Evolutionary conservation across 2,329 filamentous ascomycete species (phyloP).

Genomic region (Colletotrichum sp.): DNA sequence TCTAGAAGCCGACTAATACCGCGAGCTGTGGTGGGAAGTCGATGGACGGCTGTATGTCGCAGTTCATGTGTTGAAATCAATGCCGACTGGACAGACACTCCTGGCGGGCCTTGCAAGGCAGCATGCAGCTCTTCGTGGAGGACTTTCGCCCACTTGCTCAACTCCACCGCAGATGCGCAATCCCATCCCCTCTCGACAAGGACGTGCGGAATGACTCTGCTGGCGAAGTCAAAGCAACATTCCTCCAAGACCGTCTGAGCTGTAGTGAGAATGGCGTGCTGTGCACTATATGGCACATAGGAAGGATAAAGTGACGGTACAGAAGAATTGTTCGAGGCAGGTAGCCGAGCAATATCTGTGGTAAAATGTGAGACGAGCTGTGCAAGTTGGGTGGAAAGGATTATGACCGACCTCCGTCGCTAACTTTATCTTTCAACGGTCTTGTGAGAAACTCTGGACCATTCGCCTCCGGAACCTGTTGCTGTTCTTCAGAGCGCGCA

Average conservation of each 20-base stretch:
- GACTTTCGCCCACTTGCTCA: slow-evolving; percentile 37
- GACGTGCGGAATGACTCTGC: slow-evolving; percentile 33
- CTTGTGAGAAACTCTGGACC: accelerated
- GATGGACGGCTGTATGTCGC: slow-evolving; percentile 37
- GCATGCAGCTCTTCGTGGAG: slow-evolving; percentile 27
- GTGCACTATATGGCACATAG: slow-evolving; percentile 36
- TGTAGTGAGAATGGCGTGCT: slow-evolving; percentile 40
- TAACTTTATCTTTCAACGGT: neutral
- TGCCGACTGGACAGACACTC: neutral
- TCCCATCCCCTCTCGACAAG: slow-evolving; percentile 32
- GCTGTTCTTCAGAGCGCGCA: neutral
- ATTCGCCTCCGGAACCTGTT: neutral
- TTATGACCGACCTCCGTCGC: too few relatives aligned
- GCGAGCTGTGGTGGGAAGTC: slow-evolving; percentile 29
- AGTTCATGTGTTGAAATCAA: slow-evolving; percentile 8
- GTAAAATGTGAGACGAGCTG: too few relatives aligned
- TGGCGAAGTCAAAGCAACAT: slow-evolving; percentile 42
- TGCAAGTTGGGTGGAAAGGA: too few relatives aligned
- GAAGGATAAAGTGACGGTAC: too few relatives aligned
- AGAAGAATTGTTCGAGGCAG: too few relatives aligned
- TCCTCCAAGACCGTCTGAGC: slow-evolving; percentile 40
- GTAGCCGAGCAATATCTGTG: too few relatives aligned
- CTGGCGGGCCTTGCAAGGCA: too few relatives aligned
- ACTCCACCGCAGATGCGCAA: slow-evolving; percentile 38
- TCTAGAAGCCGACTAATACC: slow-evolving; percentile 30